phyloP scores from a whole-genome alignment of 352 stramenopile genomes.

The Plasmopara muralis region DNA sequence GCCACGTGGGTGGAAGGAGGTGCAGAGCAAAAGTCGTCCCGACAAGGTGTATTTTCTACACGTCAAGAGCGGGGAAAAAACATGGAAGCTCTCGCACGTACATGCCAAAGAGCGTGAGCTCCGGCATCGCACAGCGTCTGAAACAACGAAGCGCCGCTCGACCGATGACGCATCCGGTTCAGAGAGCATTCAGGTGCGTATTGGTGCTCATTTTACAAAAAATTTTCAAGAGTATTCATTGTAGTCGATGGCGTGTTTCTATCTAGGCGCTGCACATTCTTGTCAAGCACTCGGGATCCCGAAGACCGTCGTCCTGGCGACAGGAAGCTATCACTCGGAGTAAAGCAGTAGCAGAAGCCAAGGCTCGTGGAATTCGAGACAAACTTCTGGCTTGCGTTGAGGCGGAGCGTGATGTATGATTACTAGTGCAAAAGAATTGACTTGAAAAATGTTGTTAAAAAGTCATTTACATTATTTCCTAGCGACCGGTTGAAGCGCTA shows the following conservation, averaged over 20 bases:
- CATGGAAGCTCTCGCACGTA: slow-evolving; percentile 81
- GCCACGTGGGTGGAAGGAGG: slow-evolving; percentile 78
- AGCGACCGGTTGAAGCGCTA: slow-evolving; percentile 33
- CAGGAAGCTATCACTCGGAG: slow-evolving; percentile 83
- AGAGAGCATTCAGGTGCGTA: slow-evolving; percentile 44
- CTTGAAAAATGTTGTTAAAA: not conserved
- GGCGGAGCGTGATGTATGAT: slow-evolving; percentile 45
- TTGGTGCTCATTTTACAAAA: not conserved
- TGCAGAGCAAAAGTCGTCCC: slow-evolving; percentile 83
- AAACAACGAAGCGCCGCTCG: slow-evolving; percentile 24
- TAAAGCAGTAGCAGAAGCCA: slow-evolving; percentile 77
- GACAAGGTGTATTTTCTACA: slow-evolving; percentile 83
- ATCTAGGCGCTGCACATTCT: slow-evolving; percentile 76
- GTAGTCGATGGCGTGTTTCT: not conserved
- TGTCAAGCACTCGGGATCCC: slow-evolving; percentile 81
- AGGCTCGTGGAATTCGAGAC: slow-evolving; percentile 73
- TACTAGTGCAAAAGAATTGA: slow-evolving; percentile 4
- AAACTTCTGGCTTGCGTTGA: slow-evolving; percentile 70
- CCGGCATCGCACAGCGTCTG: slow-evolving; percentile 37
- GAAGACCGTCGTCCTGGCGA: slow-evolving; percentile 80
- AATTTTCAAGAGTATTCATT: not conserved
- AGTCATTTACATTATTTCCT: not conserved
- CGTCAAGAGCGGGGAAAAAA: slow-evolving; percentile 80
- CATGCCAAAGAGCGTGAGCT: slow-evolving; percentile 77
- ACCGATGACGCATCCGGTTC: slow-evolving; percentile 12